Evolutionary conservation across 345 rosid species (phyloP).

Genomic region (Lumnitzera littorea): DNA sequence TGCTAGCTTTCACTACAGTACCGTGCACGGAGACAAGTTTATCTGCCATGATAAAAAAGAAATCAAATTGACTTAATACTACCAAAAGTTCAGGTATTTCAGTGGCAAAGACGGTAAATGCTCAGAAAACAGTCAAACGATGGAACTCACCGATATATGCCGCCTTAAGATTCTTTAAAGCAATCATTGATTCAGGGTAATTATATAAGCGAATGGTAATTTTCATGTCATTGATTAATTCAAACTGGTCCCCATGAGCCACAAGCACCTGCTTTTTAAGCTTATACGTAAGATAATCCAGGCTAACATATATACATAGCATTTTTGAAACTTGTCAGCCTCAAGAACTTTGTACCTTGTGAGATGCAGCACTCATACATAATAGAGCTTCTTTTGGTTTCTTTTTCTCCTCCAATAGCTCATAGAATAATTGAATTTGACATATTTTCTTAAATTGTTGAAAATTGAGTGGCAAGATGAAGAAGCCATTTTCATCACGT

Average conservation of each 20-base stretch:
- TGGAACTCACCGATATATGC: constrained; percentile 76
- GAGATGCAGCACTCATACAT: constrained; percentile 78
- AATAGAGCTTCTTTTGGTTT: constrained; percentile 71
- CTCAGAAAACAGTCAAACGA: background rate
- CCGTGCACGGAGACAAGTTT: constrained; percentile 92
- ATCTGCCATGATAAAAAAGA: constrained; percentile 38
- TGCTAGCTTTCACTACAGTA: constrained; percentile 82
- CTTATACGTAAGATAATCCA: background rate
- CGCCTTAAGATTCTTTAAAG: constrained; percentile 81
- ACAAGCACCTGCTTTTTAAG: constrained; percentile 35
- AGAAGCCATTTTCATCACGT: constrained; percentile 42
- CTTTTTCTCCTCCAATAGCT: constrained; percentile 50
- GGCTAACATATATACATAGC: background rate
- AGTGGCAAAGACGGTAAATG: background rate
- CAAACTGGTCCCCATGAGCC: constrained; percentile 23
- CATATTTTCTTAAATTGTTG: constrained; percentile 56
- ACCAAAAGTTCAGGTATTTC: constrained; percentile 1
- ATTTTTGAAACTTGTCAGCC: background rate
- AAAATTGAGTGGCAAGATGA: constrained; percentile 58
- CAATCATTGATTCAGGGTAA: constrained; percentile 73
- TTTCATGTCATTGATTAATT: constrained; percentile 42
- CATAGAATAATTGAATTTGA: constrained; percentile 43
- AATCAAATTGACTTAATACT: background rate
- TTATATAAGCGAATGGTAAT: constrained; percentile 70
- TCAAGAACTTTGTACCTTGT: constrained; percentile 40